These are phyloP conservation scores for Penicillium corylophilum DNA, from an alignment of 2,329 filamentous ascomycete genomes.

Conservation along the genomic window DNA sequence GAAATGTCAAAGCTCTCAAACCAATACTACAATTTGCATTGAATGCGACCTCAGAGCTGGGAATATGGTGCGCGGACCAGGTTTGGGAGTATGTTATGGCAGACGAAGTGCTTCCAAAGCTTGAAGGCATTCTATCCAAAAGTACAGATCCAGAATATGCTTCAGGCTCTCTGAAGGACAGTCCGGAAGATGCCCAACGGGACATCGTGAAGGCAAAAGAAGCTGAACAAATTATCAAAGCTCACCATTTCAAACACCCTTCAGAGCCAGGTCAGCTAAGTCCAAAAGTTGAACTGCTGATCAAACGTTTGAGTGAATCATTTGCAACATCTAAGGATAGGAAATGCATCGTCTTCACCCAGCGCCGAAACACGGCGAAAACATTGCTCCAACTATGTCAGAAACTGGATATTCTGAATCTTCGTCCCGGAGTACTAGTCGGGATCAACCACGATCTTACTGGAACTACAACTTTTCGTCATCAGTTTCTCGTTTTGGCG, in stretches of 20 bases:
- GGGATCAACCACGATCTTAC: slow-evolving; percentile 55
- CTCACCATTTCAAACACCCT: slow-evolving; percentile 49
- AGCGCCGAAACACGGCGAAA: slow-evolving; percentile 73
- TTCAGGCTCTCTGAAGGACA: not conserved
- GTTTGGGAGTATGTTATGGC: slow-evolving; percentile 72
- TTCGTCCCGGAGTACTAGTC: slow-evolving; percentile 65
- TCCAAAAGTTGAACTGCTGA: slow-evolving; percentile 67
- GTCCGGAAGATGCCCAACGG: slow-evolving; percentile 48
- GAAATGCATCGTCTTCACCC: slow-evolving; percentile 85
- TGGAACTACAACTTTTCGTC: slow-evolving; percentile 65
- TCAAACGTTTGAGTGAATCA: slow-evolving; percentile 59
- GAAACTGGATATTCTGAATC: slow-evolving; percentile 56
- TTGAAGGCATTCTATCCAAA: slow-evolving; percentile 52
- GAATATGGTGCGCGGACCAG: slow-evolving; percentile 79
- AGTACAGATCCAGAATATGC: not conserved
- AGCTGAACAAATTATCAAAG: slow-evolving; percentile 57
- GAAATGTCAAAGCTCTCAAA: slow-evolving; percentile 53
- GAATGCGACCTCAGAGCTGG: slow-evolving; percentile 65
- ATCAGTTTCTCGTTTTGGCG: slow-evolving; percentile 72
- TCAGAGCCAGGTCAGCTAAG: slow-evolving; percentile 55
- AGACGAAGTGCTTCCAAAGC: slow-evolving; percentile 60
- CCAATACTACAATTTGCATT: slow-evolving; percentile 61
- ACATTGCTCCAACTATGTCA: slow-evolving; percentile 69
- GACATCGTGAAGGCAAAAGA: slow-evolving; percentile 59
- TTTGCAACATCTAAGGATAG: slow-evolving; percentile 60